A percentile compares a stretch with the other conserved stretches of the same genome.
phyloP scores from a whole-genome alignment of 257 asterid species.

The Plantago elongata region DNA sequence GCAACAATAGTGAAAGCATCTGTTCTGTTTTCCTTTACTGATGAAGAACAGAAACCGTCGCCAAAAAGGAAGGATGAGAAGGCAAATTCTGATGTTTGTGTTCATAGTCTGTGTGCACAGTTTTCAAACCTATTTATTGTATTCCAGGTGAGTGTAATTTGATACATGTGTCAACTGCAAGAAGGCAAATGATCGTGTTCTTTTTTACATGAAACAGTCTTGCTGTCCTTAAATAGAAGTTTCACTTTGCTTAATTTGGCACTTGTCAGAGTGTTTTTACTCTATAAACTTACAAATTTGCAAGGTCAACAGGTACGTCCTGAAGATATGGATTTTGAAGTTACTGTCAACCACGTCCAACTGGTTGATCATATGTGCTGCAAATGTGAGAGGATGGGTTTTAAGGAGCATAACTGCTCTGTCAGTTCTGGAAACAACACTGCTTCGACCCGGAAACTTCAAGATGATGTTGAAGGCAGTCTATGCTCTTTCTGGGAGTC shows the following conservation, averaged over 20 bases:
- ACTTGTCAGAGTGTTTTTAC: constrained; percentile 11
- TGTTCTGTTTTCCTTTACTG: constrained; percentile 60
- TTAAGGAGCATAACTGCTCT: constrained; percentile 23
- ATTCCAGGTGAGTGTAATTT: constrained; percentile 53
- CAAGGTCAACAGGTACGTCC: constrained; percentile 65
- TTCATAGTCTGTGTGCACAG: constrained; percentile 55
- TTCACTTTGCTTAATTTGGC: constrained; percentile 11
- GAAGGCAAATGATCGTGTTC: neutral
- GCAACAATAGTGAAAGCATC: constrained; percentile 55
- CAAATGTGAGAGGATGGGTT: constrained; percentile 28
- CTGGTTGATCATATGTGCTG: constrained; percentile 58
- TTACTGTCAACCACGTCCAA: constrained; percentile 59
- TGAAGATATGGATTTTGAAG: constrained; percentile 59
- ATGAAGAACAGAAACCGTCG: constrained; percentile 55
- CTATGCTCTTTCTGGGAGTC: constrained; percentile 38
- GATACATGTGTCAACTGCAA: neutral
- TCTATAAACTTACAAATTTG: constrained; percentile 30
- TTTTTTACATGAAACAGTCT: constrained; percentile 19
- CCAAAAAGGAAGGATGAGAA: constrained; percentile 29
- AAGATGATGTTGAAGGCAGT: constrained; percentile 69
- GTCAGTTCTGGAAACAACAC: constrained; percentile 28
- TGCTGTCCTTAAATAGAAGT: constrained; percentile 17
- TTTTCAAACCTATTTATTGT: constrained; percentile 41
- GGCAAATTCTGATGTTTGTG: constrained; percentile 29
- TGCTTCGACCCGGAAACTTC: constrained; percentile 45